These are phyloP conservation scores for Apophysomyces ossiformis DNA, from an alignment of 371 early-diverging fungal genomes.

Conservation along the genomic window DNA sequence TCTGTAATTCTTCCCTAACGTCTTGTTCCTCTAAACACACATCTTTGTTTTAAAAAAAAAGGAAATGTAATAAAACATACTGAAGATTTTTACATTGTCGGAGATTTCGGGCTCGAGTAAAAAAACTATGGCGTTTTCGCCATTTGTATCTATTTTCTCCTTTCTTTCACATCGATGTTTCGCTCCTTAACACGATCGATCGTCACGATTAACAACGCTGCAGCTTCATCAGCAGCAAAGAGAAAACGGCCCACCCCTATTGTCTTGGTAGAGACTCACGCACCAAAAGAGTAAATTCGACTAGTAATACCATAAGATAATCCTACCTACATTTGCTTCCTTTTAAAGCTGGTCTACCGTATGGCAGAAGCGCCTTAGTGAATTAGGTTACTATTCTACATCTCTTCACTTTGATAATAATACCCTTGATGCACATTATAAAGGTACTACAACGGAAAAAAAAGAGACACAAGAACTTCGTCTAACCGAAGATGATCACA, in stretches of 20 bases:
- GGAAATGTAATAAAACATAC: neutral
- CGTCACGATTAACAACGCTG: neutral
- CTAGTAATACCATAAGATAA: neutral
- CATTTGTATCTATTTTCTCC: neutral
- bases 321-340: neutral
- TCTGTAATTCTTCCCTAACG: neutral
- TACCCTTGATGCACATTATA: slow-evolving; percentile 25
- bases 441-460: slow-evolving; percentile 20
- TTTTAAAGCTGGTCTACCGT: neutral
- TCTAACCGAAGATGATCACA: neutral
- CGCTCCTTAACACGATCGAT: slow-evolving; percentile 1
- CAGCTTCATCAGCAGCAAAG: neutral
- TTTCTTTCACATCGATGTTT: neutral
- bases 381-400: slow-evolving; percentile 36
- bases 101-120: neutral
- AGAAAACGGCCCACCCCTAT: slow-evolving; percentile 26
- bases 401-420: slow-evolving; percentile 8
- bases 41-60: neutral
- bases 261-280: slow-evolving; percentile 12
- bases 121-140: no score
- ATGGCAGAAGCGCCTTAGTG: slow-evolving; percentile 35
- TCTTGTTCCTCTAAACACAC: neutral
- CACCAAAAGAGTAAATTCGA: slow-evolving; percentile 14
- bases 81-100: slow-evolving; percentile 1
- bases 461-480: neutral